Evolutionary conservation across 2,329 filamentous ascomycete species (phyloP), one percentile per base, ranked within the genome.

Genomic region (Cytospora mali): DNA sequence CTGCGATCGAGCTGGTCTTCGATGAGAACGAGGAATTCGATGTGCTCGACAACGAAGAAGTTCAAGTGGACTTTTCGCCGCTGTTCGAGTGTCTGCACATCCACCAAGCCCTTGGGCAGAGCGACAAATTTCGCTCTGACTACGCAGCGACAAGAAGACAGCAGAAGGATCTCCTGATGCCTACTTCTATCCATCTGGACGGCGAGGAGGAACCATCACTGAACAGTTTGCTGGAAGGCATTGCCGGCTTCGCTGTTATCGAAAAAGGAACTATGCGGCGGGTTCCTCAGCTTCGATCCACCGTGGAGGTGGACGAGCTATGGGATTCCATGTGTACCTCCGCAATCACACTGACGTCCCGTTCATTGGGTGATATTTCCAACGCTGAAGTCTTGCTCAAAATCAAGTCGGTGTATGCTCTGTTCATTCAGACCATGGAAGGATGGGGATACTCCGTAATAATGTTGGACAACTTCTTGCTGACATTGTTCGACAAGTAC

Each of bases 361-460:
- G 89, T 68, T 89, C 92, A 0, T 79, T 99, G 5, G 84, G 85
- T 55, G 86, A 88, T 48, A 86, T 99, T n/a, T 88, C 87, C 63
- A 95, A 96, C 72, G 93, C 95, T 14, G 93, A 98, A 72, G 86
- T 90, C 29, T 80, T 99, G 39, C 80, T 98, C n/a, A 96, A 95
- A 74, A 93, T 97, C 71, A 99, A 99, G 75, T 92, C 92, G 52
- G 86, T 96, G 28, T 88, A 98, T 71, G 91, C 93, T 4, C 81
- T 99, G 16, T 99, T 99, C 74, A 96, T 98, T 70, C 92, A 99
- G 72, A 98, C 95, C 1, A 97, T 99, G 94, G 92, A 97, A 89
- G 91, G 90, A 67, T 98, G 93, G 92, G 90, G 88, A 48, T 99
- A 98, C 73, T 88, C 92, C 0, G 91, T 97, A 2, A 81, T 87